A percentile compares a stretch with the other conserved stretches of the same genome.
Conservation (phyloP, 2,329 filamentous ascomycete species). For the Colletotrichum sp. region DNA sequence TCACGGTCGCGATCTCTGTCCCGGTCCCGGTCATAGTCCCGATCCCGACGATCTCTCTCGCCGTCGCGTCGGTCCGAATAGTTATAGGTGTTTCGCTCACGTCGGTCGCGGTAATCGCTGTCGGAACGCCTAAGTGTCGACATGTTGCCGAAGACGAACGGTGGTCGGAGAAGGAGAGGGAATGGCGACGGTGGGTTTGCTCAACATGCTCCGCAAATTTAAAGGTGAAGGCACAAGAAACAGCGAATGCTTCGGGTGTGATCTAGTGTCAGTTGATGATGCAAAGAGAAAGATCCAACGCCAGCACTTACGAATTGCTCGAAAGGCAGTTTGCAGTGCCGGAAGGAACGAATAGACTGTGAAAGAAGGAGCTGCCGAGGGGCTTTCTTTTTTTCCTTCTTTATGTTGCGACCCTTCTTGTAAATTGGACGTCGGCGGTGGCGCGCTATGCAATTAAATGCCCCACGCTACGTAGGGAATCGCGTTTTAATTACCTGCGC, state of each 20-base stretch:
- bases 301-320: not conserved
- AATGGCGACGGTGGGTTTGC: not conserved
- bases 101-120: not conserved
- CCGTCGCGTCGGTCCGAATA: not conserved
- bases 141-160: not conserved
- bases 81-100: not conserved
- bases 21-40: not conserved
- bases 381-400: not conserved
- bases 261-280: not conserved
- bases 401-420: not conserved
- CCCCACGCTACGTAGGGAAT: not conserved
- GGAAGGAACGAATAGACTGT: not conserved
- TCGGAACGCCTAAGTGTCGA: not conserved
- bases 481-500: not conserved
- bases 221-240: not conserved
- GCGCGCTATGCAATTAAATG: not conserved
- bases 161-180: not conserved
- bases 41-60: slow-evolving; percentile 4
- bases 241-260: not conserved
- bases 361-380: not conserved
- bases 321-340: not conserved
- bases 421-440: not conserved
- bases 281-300: not conserved
- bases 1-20: slow-evolving; percentile 23
- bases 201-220: not conserved